Percentiles rank a stretch among this genome's conserved stretches.
These are phyloP conservation scores for Chalciporus pseudorubinellus DNA, from an alignment of 768 basidiomycete genomes.

Conservation along the genomic window DNA sequence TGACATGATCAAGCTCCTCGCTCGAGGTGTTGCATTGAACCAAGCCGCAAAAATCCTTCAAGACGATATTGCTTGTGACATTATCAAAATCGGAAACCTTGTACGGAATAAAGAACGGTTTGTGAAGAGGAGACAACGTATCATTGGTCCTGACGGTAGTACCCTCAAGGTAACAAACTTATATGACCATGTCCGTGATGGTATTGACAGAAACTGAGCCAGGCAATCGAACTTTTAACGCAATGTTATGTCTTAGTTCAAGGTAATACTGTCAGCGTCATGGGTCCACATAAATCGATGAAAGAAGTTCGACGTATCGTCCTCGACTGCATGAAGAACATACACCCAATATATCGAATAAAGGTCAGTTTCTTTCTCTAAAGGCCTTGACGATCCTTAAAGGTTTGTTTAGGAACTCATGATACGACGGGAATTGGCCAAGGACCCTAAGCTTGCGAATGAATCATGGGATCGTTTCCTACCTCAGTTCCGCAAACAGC, in stretches of 20 bases:
- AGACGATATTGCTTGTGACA: constrained; percentile 89
- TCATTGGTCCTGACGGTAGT: constrained; percentile 96
- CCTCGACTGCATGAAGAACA: constrained; percentile 99
- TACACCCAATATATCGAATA: constrained; percentile 98
- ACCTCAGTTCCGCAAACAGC: constrained; percentile 90
- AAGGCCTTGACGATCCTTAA: background rate
- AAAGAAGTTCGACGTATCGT: constrained; percentile 96
- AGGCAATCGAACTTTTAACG: constrained; percentile 97
- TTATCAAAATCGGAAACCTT: constrained; percentile 95
- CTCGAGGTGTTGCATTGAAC: constrained; percentile 81
- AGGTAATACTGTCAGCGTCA: constrained; percentile 96
- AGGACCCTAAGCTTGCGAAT: constrained; percentile 91
- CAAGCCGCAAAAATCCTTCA: constrained; percentile 90
- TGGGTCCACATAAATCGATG: constrained; percentile 93
- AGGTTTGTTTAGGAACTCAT: constrained; percentile 74
- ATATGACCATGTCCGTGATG: background rate
- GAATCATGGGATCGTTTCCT: constrained; percentile 98
- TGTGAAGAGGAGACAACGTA: constrained; percentile 92
- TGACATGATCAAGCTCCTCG: constrained; percentile 92
- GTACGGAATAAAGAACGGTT: constrained; percentile 96
- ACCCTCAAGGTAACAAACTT: constrained; percentile 76
- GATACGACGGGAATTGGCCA: constrained; percentile 96
- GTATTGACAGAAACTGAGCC: constrained; percentile 6
- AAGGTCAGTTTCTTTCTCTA: constrained; percentile 52
- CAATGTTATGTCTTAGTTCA: constrained; percentile 97